phyloP scores from a whole-genome alignment of 2,329 filamentous ascomycete species.

The Nemania sp. region DNA sequence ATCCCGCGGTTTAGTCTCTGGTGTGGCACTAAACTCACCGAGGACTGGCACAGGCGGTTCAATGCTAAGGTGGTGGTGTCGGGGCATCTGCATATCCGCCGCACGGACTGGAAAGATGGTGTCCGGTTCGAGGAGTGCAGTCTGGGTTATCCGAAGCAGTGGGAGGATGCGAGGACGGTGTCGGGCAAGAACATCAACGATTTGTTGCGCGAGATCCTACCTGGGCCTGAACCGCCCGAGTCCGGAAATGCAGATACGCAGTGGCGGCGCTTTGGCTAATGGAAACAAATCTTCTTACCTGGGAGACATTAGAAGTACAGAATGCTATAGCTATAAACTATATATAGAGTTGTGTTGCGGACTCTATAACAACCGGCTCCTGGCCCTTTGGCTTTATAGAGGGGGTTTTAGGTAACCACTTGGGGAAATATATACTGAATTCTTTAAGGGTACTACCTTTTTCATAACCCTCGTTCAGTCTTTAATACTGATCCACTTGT shows the following conservation, averaged over 20 bases:
- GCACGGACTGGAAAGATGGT: constrained; percentile 55
- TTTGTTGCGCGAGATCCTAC: constrained; percentile 54
- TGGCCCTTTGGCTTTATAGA: background rate
- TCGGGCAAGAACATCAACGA: constrained; percentile 51
- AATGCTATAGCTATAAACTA: background rate
- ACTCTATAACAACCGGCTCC: background rate
- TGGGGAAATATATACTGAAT: background rate
- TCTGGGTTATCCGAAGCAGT: constrained; percentile 55
- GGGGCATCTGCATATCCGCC: constrained; percentile 54
- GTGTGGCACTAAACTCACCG: constrained; percentile 54
- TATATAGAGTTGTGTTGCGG: background rate
- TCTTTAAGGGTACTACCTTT: background rate
- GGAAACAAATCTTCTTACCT: background rate
- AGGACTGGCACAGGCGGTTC: constrained; percentile 54
- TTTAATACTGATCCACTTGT: background rate
- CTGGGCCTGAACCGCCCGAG: constrained; percentile 45
- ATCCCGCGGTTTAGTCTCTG: constrained; percentile 55
- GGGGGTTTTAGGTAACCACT: background rate
- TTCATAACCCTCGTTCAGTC: too few relatives aligned
- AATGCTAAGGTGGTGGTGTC: constrained; percentile 53
- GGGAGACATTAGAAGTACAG: background rate
- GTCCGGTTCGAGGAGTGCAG: constrained; percentile 55
- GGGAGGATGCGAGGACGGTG: constrained; percentile 48
- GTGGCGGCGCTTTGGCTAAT: constrained; percentile 48
- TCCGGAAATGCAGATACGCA: constrained; percentile 42